Evolutionary conservation across 2,329 filamentous ascomycete species (phyloP), one percentile per base, ranked within the genome.

Genomic region (Hypoxylon rubiginosum): DNA sequence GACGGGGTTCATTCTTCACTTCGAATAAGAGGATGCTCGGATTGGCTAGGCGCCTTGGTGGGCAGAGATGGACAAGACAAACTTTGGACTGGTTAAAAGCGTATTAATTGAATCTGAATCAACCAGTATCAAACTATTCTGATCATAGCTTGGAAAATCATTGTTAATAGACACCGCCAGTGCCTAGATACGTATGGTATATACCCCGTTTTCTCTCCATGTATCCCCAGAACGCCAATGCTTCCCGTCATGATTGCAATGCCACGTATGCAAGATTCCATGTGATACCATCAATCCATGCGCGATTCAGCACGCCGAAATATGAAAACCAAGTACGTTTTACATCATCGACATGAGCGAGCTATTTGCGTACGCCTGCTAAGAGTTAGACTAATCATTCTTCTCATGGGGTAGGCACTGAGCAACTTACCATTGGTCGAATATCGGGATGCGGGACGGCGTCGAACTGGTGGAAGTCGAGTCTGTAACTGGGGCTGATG

Each of bases 381-480:
- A 66, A 21, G 8, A 32, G 39, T 68, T 80, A 71, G 79, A 75
- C 73, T 62, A 71, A 68, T 21, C 9, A 28, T 72, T 53, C 11
- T 21, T 26, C 7, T 53, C 1, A 26, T 28, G 41, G 28, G 24
- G 4, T 48, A 21, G n/a, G 6, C 13, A 15, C 26, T 15, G 43
- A 17, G 11, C 6, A 28, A 74, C 82, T 79, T 79, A 90, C 90
- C 91, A 99, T 99, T 13, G 96, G 95, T 79, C 92, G 93, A 78
- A 99, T 96, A 75, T 97, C 88, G 11, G 96, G 96, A 84, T 99
- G 96, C 67, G 94, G 94, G 58, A 99, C 96, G 7, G 96, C 96
- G 74, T 98, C 94, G 73, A 99, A 99, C 78, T 97, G 91, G 79
- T 96, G 88, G 82, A 92, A 99, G 39, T 93, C 84, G 74, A 98